phyloP scores from a whole-genome alignment of 805 yeast species.

The Kluyveromyces aestuarii region DNA sequence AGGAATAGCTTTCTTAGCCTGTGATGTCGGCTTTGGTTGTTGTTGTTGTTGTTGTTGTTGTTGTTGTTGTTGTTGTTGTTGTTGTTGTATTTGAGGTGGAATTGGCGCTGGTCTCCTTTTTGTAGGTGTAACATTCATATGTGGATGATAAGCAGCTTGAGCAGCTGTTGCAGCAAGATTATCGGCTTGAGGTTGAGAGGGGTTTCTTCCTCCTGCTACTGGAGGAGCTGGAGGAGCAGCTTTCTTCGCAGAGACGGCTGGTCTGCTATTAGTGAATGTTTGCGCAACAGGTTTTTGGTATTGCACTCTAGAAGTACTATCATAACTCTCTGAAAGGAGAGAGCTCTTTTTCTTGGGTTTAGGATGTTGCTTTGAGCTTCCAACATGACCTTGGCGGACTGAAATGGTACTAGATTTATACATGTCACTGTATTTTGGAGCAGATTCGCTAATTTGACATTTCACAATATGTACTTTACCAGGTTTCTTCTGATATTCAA shows the following conservation, averaged over 20 bases:
- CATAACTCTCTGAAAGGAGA: neutral
- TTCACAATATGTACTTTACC: slow-evolving; percentile 70
- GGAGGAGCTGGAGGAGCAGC: slow-evolving; percentile 30
- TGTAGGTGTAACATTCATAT: slow-evolving; percentile 2
- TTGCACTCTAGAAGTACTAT: neutral
- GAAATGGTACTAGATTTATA: slow-evolving; percentile 86
- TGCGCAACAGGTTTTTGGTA: slow-evolving; percentile 13
- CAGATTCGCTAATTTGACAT: slow-evolving; percentile 50
- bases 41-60: slow-evolving; percentile 9
- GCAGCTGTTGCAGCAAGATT: slow-evolving; percentile 35
- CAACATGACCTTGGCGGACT: slow-evolving; percentile 73
- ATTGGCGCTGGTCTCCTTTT: slow-evolving; percentile 11
- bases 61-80: slow-evolving; percentile 12
- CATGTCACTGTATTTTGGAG: slow-evolving; percentile 57
- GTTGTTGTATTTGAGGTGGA: slow-evolving; percentile 13
- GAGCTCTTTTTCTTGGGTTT: slow-evolving; percentile 54
- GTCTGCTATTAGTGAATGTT: slow-evolving; percentile 7
- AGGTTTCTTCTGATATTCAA: slow-evolving; percentile 85
- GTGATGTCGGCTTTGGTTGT: slow-evolving; percentile 9
- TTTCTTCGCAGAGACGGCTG: slow-evolving; percentile 21
- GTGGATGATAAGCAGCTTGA: slow-evolving; percentile 27
- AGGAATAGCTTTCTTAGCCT: slow-evolving; percentile 23
- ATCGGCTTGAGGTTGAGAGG: slow-evolving; percentile 10
- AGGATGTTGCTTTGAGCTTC: slow-evolving; percentile 57
- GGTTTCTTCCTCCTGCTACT: slow-evolving; percentile 19